Evolutionary conservation across 768 basidiomycete species (phyloP).

Genomic region (Mycena vulgaris): DNA sequence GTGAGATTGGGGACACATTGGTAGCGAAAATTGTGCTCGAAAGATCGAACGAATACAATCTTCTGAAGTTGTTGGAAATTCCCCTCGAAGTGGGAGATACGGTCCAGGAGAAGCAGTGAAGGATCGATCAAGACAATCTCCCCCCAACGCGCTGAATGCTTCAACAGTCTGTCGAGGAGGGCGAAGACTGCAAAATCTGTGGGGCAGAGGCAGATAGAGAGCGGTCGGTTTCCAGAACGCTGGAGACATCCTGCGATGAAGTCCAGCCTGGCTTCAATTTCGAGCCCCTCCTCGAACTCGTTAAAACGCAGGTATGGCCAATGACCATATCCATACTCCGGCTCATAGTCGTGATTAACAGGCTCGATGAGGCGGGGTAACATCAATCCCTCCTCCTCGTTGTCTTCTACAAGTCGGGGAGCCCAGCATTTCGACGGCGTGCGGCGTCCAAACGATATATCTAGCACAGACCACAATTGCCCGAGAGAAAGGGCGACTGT

Average conservation of each 20-base stretch:
- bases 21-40: neutral
- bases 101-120: neutral
- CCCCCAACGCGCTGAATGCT: constrained; percentile 1
- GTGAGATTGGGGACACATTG: neutral
- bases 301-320: no score
- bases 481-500: constrained; percentile 12
- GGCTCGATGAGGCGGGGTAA: neutral
- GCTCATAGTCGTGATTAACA: no score
- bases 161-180: neutral
- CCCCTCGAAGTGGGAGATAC: neutral
- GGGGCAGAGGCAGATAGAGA: constrained; percentile 15
- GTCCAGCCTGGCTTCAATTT: constrained; percentile 15
- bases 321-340: no score
- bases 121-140: constrained; percentile 3
- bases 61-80: neutral
- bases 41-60: neutral
- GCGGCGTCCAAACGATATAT: neutral
- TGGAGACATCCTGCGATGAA: neutral
- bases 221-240: constrained; percentile 3
- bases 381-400: neutral
- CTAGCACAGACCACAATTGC: constrained; percentile 20
- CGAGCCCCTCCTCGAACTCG: neutral
- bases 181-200: neutral
- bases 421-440: neutral
- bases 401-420: neutral